These are phyloP conservation scores for Glycine latifolia DNA, from an alignment of 306 rosid genomes.

Conservation along the genomic window DNA sequence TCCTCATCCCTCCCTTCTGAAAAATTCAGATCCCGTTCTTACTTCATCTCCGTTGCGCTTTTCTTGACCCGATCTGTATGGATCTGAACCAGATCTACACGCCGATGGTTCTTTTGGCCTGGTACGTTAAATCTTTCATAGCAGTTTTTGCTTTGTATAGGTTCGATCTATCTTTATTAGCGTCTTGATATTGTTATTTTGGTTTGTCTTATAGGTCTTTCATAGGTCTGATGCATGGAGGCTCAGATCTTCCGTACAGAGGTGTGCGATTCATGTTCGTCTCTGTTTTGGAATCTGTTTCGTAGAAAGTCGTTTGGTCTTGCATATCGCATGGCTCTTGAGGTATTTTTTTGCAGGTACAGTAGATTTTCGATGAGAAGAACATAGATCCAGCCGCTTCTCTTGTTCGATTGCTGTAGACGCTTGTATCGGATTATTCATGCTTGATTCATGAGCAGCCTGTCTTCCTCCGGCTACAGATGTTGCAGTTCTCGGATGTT, in stretches of 20 bases:
- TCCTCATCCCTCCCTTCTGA: neutral
- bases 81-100: slow-evolving; percentile 47
- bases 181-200: neutral
- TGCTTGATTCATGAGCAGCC: neutral
- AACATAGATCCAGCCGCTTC: neutral
- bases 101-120: neutral
- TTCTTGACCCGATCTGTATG: neutral
- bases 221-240: neutral
- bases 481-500: slow-evolving; percentile 20
- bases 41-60: rapidly evolving
- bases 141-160: neutral
- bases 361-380: neutral
- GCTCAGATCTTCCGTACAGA: neutral
- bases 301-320: slow-evolving; percentile 4
- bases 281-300: slow-evolving; percentile 20
- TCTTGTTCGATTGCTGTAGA: too few relatives aligned
- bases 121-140: neutral
- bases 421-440: neutral
- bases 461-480: too few relatives aligned
- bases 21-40: neutral
- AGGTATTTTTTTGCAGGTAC: slow-evolving; percentile 46
- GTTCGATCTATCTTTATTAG: neutral
- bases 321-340: slow-evolving; percentile 3
- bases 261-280: slow-evolving; percentile 23
- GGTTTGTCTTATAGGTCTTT: neutral